These are phyloP conservation scores for Aspergillus avenaceus DNA, from an alignment of 495 filamentous ascomycete genomes.

Conservation along the genomic window DNA sequence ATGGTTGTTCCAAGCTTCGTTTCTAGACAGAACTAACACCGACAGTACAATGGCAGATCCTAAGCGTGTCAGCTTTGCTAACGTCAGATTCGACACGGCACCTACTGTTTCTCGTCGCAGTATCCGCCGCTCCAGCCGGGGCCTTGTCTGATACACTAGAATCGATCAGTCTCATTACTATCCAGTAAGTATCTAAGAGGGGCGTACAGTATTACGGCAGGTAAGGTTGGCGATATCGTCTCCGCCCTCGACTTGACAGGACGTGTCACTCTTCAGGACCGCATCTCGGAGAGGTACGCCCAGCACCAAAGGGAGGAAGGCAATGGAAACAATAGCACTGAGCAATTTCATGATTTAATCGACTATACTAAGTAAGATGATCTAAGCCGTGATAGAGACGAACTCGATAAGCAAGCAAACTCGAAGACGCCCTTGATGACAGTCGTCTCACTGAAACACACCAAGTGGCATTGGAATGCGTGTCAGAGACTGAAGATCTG, in stretches of 20 bases:
- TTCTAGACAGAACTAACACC: background rate
- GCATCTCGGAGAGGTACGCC: background rate
- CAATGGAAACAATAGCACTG: background rate
- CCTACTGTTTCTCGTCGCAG: slow-evolving; percentile 5
- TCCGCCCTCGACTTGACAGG: slow-evolving; percentile 3
- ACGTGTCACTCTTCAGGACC: background rate
- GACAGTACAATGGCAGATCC: slow-evolving; percentile 10
- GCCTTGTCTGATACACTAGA: slow-evolving; percentile 5
- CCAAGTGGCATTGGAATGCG: background rate
- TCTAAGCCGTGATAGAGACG: background rate
- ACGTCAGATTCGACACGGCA: background rate
- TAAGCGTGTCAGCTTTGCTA: background rate
- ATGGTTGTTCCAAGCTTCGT: too few species aligned
- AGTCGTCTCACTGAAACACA: background rate
- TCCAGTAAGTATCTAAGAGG: background rate
- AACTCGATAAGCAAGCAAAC: too few species aligned
- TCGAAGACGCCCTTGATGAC: too few species aligned
- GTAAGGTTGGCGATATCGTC: background rate
- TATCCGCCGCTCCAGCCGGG: slow-evolving; percentile 5
- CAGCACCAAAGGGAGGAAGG: background rate
- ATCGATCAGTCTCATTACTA: background rate
- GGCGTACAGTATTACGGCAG: slow-evolving; percentile 4
- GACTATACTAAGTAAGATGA: background rate
- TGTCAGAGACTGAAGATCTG: background rate
- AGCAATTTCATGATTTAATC: background rate